Percentiles rank a stretch among this genome's conserved stretches.
Evolutionary conservation across 805 yeast species (phyloP).

Genomic region (Sugiyamaella mastotermitis): DNA sequence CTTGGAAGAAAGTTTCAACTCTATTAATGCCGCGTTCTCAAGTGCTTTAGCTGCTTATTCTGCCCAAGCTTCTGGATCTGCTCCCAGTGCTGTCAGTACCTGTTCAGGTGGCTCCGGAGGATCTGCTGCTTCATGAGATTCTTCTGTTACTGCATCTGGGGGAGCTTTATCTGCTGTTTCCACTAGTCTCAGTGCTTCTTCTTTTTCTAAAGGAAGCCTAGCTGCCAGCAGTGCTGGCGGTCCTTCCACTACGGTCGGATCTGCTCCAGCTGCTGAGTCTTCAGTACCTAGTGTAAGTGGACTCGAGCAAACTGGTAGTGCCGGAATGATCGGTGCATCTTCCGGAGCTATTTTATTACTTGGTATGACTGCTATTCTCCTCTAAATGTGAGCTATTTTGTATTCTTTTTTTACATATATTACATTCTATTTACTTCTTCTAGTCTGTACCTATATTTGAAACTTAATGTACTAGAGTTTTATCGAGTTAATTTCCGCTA

Average conservation of each 20-base stretch:
- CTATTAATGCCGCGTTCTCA: slow-evolving; percentile 6
- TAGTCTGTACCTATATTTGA: too few relatives aligned
- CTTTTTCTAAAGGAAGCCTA: slow-evolving; percentile 1
- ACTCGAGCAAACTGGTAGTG: too few relatives aligned
- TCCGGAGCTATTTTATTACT: too few relatives aligned
- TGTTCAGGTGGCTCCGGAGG: slow-evolving; percentile 16
- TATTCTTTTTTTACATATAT: too few relatives aligned
- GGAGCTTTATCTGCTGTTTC: slow-evolving; percentile 7
- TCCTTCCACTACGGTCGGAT: not conserved
- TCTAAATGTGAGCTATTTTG: too few relatives aligned
- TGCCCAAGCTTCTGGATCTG: slow-evolving; percentile 7
- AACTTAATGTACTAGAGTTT: too few relatives aligned
- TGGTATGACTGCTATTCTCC: too few relatives aligned
- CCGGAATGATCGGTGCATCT: too few relatives aligned
- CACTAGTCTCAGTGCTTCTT: slow-evolving; percentile 5
- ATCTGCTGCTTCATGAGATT: slow-evolving; percentile 12
- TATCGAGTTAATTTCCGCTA: too few relatives aligned
- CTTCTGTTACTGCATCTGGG: slow-evolving; percentile 5
- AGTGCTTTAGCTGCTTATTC: slow-evolving; percentile 12
- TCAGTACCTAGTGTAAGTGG: slow-evolving; percentile 4
- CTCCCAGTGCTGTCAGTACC: slow-evolving; percentile 10
- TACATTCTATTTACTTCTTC: too few relatives aligned
- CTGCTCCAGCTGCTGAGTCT: slow-evolving; percentile 5
- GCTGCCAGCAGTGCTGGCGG: slow-evolving; percentile 5
- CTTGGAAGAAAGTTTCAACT: slow-evolving; percentile 11